Percentiles rank a stretch among this genome's conserved stretches.
These are phyloP conservation scores for Sporisorium exsertum DNA, from an alignment of 1,284 basidiomycete species.

Conservation along the genomic window DNA sequence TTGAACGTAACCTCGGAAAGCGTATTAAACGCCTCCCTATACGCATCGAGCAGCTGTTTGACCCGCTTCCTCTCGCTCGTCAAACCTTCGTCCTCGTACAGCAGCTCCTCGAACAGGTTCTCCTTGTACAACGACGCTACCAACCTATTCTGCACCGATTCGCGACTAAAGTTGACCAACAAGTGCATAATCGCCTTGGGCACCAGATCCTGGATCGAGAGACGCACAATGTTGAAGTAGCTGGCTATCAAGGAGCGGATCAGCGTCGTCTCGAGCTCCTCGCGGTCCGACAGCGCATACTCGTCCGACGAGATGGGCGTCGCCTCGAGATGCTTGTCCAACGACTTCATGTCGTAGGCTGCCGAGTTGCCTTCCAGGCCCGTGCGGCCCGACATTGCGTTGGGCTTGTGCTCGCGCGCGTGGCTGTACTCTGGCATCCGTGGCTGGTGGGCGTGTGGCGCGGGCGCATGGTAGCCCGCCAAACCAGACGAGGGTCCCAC, in stretches of 20 bases:
- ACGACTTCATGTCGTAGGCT: slow-evolving; percentile 97
- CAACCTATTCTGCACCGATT: slow-evolving; percentile 94
- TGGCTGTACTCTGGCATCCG: slow-evolving; percentile 39
- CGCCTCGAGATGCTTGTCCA: slow-evolving; percentile 83
- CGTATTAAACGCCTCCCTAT: slow-evolving; percentile 89
- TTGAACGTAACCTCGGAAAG: slow-evolving; percentile 60
- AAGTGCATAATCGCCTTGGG: slow-evolving; percentile 79
- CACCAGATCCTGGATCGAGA: slow-evolving; percentile 95
- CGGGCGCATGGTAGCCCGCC: slow-evolving; percentile 38
- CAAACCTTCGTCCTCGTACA: slow-evolving; percentile 95
- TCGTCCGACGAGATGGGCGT: slow-evolving; percentile 75
- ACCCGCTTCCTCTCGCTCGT: slow-evolving; percentile 92
- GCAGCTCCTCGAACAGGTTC: slow-evolving; percentile 82
- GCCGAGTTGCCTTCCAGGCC: slow-evolving; percentile 81
- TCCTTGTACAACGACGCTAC: slow-evolving; percentile 90
- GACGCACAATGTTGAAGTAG: slow-evolving; percentile 95
- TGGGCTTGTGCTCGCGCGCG: slow-evolving; percentile 52
- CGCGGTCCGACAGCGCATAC: slow-evolving; percentile 77
- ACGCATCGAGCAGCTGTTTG: slow-evolving; percentile 93
- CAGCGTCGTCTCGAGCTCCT: slow-evolving; percentile 95
- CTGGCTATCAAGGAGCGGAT: slow-evolving; percentile 94
- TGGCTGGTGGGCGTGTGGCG: slow-evolving; percentile 32
- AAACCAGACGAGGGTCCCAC: slow-evolving; percentile 47
- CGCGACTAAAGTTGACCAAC: slow-evolving; percentile 94
- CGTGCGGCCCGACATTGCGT: slow-evolving; percentile 74